Evolutionary conservation across 2,329 filamentous ascomycete genomes (phyloP).

Genomic region (Alternaria incomplexa): DNA sequence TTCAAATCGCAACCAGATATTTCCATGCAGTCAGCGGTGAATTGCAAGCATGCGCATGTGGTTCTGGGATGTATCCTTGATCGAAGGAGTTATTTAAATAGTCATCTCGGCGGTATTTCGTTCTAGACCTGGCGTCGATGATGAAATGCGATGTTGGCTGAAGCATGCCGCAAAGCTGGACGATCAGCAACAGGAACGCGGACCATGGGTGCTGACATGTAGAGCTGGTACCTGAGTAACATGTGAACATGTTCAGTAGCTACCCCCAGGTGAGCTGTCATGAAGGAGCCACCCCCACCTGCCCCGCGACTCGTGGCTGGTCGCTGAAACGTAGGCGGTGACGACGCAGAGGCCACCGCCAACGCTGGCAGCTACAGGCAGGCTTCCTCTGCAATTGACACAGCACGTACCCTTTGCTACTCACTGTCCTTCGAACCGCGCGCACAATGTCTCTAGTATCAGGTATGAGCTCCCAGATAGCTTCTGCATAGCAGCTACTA

Average conservation of each 20-base stretch:
- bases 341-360: slow-evolving; percentile 9
- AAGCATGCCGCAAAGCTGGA: background rate
- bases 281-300: slow-evolving; percentile 11
- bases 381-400: background rate
- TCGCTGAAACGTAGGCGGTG: slow-evolving; percentile 12
- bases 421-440: background rate
- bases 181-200: background rate
- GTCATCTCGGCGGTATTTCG: background rate
- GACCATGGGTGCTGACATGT: background rate
- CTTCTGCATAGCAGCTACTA: background rate
- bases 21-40: background rate
- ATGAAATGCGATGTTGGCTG: background rate
- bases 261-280: background rate
- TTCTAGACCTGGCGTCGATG: background rate
- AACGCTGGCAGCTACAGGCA: slow-evolving; percentile 31
- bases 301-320: slow-evolving; percentile 11
- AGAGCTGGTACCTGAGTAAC: background rate
- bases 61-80: background rate
- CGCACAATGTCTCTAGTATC: slow-evolving; percentile 24
- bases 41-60: background rate
- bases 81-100: background rate
- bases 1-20: background rate
- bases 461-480: slow-evolving; percentile 13
- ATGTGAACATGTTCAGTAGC: background rate
- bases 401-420: background rate